Evolutionary conservation across 305 asterid species (phyloP).

Genomic region (Fraxinus albicans): DNA sequence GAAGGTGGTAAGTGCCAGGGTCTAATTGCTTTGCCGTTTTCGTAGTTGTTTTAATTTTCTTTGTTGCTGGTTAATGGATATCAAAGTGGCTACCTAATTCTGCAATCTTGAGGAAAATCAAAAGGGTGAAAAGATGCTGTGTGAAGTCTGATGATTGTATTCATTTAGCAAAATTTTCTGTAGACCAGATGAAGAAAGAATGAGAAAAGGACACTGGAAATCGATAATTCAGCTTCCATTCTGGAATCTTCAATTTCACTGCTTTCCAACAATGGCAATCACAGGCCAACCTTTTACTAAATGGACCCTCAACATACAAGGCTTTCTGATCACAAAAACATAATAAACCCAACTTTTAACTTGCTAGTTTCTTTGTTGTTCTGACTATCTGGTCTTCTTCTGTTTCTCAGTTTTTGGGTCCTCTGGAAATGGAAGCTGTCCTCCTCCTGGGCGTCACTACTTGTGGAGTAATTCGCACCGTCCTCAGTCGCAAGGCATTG

Average conservation of each 20-base stretch:
- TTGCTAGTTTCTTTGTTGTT: slow-evolving; percentile 9
- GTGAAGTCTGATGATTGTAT: slow-evolving; percentile 9
- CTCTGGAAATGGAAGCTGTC: slow-evolving; percentile 78
- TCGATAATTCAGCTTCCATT: not conserved
- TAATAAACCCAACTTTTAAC: slow-evolving; percentile 12
- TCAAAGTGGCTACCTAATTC: slow-evolving; percentile 12
- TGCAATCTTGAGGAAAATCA: not conserved
- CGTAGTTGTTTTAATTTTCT: slow-evolving; percentile 5
- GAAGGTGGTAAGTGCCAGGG: slow-evolving; percentile 48
- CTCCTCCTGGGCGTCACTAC: slow-evolving; percentile 80
- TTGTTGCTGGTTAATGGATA: slow-evolving; percentile 12
- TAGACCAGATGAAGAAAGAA: slow-evolving; percentile 13
- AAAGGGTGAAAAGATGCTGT: not conserved
- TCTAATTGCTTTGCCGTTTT: slow-evolving; percentile 1
- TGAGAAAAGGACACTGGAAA: slow-evolving; percentile 5
- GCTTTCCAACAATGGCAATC: slow-evolving; percentile 6
- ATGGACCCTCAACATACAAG: not conserved
- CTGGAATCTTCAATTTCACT: slow-evolving; percentile 8
- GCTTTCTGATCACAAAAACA: not conserved
- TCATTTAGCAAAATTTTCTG: not conserved
- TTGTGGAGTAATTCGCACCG: slow-evolving; percentile 79
- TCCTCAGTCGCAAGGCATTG: slow-evolving; percentile 66
- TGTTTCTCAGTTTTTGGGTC: slow-evolving; percentile 63
- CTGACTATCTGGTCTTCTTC: slow-evolving; percentile 15
- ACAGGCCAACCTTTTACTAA: slow-evolving; percentile 6